Conservation (phyloP, 306 rosid genomes). For the Aeschynomene evenia region DNA sequence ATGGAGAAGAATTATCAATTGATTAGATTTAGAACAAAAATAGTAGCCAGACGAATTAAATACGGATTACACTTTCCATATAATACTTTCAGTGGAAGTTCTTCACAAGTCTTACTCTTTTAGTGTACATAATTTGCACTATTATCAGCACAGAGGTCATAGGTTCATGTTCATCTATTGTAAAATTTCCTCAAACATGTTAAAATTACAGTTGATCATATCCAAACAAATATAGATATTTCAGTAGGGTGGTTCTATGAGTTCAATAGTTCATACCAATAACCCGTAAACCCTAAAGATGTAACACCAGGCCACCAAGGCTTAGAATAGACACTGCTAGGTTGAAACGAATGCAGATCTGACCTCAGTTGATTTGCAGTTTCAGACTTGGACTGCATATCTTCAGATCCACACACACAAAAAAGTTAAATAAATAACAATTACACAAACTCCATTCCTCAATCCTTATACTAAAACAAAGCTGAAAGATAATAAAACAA, state of each 20-base stretch:
- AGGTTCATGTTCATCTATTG: neutral
- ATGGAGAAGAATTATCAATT: neutral
- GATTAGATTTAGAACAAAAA: neutral
- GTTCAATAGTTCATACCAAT: neutral
- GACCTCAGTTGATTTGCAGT: conserved; percentile 50
- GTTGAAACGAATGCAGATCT: conserved; percentile 58
- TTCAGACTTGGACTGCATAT: conserved; percentile 79
- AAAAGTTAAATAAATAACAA: no score
- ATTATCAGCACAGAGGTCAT: neutral
- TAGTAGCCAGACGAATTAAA: neutral
- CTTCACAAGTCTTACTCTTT: neutral
- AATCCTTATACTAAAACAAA: neutral
- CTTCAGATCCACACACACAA: conserved; percentile 40
- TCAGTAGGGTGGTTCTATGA: neutral
- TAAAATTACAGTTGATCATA: neutral
- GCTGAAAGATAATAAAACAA: conserved; percentile 1
- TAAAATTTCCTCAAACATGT: neutral
- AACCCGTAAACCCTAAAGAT: no score
- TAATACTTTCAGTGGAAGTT: neutral
- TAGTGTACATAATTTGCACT: neutral
- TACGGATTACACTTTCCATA: neutral
- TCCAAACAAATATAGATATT: neutral
- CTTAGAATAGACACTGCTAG: conserved; percentile 54
- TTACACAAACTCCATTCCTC: neutral
- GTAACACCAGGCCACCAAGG: conserved; percentile 87